Percentiles rank a stretch among this genome's conserved stretches.
These are phyloP conservation scores for Thalia dealbata DNA, from an alignment of 176 grass and related monocot species.

Conservation along the genomic window DNA sequence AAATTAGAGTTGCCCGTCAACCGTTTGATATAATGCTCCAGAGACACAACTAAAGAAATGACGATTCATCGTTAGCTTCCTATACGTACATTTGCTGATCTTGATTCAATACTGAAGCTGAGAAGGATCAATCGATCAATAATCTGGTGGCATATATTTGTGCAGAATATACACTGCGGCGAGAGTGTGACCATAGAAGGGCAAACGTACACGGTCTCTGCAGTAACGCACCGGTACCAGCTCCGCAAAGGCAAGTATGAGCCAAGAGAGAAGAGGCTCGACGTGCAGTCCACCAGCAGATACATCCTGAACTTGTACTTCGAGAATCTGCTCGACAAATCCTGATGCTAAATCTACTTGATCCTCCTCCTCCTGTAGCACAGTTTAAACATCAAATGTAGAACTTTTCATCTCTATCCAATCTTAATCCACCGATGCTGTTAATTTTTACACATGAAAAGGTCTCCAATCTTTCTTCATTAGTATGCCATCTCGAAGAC, in stretches of 20 bases:
- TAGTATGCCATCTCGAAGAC: no score
- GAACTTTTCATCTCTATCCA: no score
- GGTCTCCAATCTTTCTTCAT: no score
- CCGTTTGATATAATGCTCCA: not conserved
- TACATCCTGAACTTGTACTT: slow-evolving; percentile 90
- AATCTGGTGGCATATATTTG: slow-evolving; percentile 8
- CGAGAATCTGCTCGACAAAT: slow-evolving; percentile 68
- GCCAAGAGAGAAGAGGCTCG: slow-evolving; percentile 86
- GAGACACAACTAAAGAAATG: not conserved
- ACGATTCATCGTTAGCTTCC: no score
- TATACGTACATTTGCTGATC: no score
- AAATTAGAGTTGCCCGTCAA: not conserved
- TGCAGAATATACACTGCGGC: slow-evolving; percentile 92
- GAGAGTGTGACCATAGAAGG: slow-evolving; percentile 89
- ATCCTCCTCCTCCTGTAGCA: no score
- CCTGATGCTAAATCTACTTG: slow-evolving; percentile 14
- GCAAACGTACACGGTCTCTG: slow-evolving; percentile 72
- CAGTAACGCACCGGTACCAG: slow-evolving; percentile 79
- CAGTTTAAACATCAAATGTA: no score
- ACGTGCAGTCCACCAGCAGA: slow-evolving; percentile 80
- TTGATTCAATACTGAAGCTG: not conserved
- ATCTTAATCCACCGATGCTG: no score
- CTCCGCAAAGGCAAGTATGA: slow-evolving; percentile 86
- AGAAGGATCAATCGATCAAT: not conserved
- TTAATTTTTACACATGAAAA: no score